phyloP scores from a whole-genome alignment of 768 basidiomycete genomes.

The Mycena olivaceomarginata region DNA sequence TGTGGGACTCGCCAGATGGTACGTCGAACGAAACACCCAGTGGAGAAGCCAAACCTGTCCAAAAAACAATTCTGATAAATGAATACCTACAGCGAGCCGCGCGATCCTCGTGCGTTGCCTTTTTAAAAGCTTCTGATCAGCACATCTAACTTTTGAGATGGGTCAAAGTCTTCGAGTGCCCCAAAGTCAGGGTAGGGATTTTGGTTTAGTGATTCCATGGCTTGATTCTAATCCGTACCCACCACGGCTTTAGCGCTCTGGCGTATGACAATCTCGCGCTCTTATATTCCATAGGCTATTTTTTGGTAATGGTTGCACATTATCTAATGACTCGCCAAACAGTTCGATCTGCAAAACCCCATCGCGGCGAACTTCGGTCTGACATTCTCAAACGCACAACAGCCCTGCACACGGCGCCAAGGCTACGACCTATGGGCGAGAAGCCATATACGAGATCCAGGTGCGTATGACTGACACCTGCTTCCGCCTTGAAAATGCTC shows the following conservation, averaged over 20 bases:
- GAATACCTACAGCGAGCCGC: too few species aligned
- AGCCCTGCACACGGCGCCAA: background rate
- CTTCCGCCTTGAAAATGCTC: background rate
- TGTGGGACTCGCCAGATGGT: background rate
- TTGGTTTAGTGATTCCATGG: background rate
- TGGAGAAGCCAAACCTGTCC: background rate
- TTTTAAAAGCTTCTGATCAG: background rate
- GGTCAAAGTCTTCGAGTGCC: slow-evolving; percentile 14
- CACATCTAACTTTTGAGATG: background rate
- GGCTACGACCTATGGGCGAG: slow-evolving; percentile 20
- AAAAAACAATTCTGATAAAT: background rate
- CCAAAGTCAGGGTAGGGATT: background rate
- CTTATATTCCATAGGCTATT: slow-evolving; percentile 8
- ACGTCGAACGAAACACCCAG: background rate
- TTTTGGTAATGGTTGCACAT: background rate
- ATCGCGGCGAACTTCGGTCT: slow-evolving; percentile 8
- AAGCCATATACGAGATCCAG: slow-evolving; percentile 30
- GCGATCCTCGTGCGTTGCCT: background rate
- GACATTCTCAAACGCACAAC: slow-evolving; percentile 6
- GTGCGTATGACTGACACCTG: slow-evolving; percentile 1
- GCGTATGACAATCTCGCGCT: slow-evolving; percentile 14
- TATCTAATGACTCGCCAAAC: background rate
- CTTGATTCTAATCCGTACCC: background rate
- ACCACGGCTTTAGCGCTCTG: too few species aligned
- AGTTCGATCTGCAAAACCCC: too few species aligned